These are phyloP conservation scores for Henningerozyma blattae DNA, from an alignment of 805 yeast species.

Conservation along the genomic window DNA sequence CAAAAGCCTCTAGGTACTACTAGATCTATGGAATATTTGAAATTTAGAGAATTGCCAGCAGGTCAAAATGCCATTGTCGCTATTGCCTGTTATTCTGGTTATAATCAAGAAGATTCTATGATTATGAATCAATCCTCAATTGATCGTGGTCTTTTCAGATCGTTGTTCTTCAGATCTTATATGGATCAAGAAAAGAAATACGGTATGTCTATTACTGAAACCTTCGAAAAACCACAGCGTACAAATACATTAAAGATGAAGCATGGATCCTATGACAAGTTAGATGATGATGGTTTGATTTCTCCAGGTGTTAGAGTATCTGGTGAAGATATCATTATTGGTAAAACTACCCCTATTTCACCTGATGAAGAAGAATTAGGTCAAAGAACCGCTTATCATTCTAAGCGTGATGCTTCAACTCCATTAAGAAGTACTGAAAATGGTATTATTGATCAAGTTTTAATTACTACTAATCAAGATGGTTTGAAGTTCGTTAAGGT, in stretches of 20 bases:
- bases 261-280: conserved; percentile 95
- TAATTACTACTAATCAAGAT: conserved; percentile 94
- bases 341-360: conserved; percentile 98
- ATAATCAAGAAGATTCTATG: conserved; percentile 99
- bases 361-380: conserved; percentile 98
- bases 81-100: conserved; percentile 95
- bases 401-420: conserved; percentile 97
- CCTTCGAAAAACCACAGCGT: conserved; percentile 93
- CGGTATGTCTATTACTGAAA: conserved; percentile 97
- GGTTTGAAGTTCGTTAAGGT: conserved; percentile 96
- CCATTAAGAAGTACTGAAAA: conserved; percentile 93
- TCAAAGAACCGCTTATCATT: conserved; percentile 95
- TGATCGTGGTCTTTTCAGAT: conserved; percentile 92
- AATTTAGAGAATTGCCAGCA: conserved; percentile 96
- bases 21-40: conserved; percentile 92
- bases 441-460: conserved; percentile 97
- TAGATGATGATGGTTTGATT: conserved; percentile 96
- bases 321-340: conserved; percentile 97
- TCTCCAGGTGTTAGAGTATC: conserved; percentile 98
- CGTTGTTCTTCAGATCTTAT: conserved; percentile 90
- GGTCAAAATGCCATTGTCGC: conserved; percentile 99
- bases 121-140: conserved; percentile 98
- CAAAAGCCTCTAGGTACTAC: conserved; percentile 98
- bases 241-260: conserved; percentile 90
- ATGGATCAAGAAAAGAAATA: conserved; percentile 98